Evolutionary conservation across 2,329 filamentous ascomycete species (phyloP).

Genomic region (Microascus cirrosus): DNA sequence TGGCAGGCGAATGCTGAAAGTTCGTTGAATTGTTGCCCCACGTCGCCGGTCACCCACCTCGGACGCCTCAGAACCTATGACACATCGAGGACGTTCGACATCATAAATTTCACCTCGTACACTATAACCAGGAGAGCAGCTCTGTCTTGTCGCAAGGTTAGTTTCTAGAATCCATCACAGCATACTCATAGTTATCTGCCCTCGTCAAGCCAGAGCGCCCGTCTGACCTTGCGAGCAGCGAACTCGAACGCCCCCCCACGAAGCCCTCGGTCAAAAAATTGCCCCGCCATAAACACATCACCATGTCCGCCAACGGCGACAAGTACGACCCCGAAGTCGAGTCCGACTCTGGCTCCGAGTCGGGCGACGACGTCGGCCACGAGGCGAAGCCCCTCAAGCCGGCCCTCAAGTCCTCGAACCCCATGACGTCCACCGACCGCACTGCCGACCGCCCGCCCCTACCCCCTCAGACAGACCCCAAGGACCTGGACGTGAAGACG

Average conservation of each 20-base stretch:
- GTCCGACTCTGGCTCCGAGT: slow-evolving; percentile 50
- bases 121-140: slow-evolving; percentile 4
- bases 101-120: slow-evolving; percentile 6
- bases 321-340: slow-evolving; percentile 68
- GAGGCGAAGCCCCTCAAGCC: slow-evolving; percentile 63
- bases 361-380: slow-evolving; percentile 46
- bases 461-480: slow-evolving; percentile 87
- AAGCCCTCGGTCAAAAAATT: slow-evolving; percentile 8
- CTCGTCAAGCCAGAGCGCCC: neutral
- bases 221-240: neutral
- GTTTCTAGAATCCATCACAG: neutral
- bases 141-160: neutral
- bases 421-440: slow-evolving; percentile 34
- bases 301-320: slow-evolving; percentile 48
- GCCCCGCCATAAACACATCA: slow-evolving; percentile 15
- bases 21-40: slow-evolving; percentile 1
- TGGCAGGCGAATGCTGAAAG: neutral
- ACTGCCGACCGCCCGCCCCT: slow-evolving; percentile 41
- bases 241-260: neutral
- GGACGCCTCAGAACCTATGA: slow-evolving; percentile 1
- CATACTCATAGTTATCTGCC: neutral
- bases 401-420: slow-evolving; percentile 54
- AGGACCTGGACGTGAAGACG: slow-evolving; percentile 70
- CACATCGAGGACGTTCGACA: slow-evolving; percentile 7
- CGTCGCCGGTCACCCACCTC: slow-evolving; percentile 2